These are phyloP conservation scores for Boletus bicolor DNA, from an alignment of 768 basidiomycete genomes.

Conservation along the genomic window DNA sequence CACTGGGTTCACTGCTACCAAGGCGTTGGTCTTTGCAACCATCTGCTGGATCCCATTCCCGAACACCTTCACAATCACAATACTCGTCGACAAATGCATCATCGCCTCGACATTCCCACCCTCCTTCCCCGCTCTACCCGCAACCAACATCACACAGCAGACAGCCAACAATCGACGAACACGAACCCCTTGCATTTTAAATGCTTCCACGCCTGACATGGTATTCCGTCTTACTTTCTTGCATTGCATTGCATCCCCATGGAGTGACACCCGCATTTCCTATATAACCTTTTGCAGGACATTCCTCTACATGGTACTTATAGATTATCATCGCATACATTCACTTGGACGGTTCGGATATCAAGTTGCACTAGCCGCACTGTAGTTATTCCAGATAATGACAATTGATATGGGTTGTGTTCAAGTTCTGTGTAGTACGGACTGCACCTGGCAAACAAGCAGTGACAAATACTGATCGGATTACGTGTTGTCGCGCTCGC, in stretches of 20 bases:
- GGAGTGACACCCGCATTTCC: constrained; percentile 7
- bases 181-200: constrained; percentile 17
- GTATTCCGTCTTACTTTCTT: constrained; percentile 1
- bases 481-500: constrained; percentile 4
- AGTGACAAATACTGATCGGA: not conserved
- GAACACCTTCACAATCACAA: constrained; percentile 32
- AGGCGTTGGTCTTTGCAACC: constrained; percentile 33
- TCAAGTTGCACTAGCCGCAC: not conserved
- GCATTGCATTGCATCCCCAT: constrained; percentile 1
- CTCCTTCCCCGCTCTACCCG: constrained; percentile 29
- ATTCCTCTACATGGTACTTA: constrained; percentile 24
- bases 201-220: not conserved
- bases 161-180: constrained; percentile 34
- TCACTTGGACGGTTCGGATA: constrained; percentile 1
- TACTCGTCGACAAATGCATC: constrained; percentile 30
- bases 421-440: too few relatives aligned
- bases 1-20: constrained; percentile 33
- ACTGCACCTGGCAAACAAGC: too few relatives aligned
- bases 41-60: constrained; percentile 29
- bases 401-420: not conserved
- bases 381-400: constrained; percentile 2
- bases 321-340: constrained; percentile 6
- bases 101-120: constrained; percentile 30
- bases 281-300: not conserved
- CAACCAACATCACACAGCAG: constrained; percentile 29